Conservation (phyloP, 371 early-diverging fungal species). For the Sporodiniella umbellata region DNA sequence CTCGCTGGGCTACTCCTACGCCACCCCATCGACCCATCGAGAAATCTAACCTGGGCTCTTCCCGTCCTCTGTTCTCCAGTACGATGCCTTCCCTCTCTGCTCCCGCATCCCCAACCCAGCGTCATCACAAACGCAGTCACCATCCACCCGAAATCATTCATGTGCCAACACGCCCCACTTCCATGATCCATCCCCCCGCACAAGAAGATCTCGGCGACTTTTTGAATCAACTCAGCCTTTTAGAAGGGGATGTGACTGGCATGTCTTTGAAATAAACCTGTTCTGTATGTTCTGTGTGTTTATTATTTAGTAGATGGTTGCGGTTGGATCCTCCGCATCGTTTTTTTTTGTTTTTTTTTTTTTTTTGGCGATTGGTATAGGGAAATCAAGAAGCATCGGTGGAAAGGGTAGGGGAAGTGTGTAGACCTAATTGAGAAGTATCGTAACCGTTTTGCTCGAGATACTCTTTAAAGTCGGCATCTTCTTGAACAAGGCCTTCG, state of each 20-base stretch:
- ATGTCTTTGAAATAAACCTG: not conserved
- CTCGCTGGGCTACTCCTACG: no score
- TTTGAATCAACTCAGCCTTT: slow-evolving; percentile 24
- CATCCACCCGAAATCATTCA: slow-evolving; percentile 12
- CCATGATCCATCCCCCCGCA: not conserved
- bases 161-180: not conserved
- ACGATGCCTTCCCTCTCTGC: slow-evolving; percentile 30
- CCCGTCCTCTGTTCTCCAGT: slow-evolving; percentile 38
- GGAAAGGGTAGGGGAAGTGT: not conserved
- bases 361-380: no score
- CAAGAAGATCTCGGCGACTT: slow-evolving; percentile 35
- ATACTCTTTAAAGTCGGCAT: slow-evolving; percentile 50
- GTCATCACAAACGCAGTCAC: slow-evolving; percentile 6
- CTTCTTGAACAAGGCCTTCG: slow-evolving; percentile 49
- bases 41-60: slow-evolving; percentile 16
- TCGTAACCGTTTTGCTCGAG: slow-evolving; percentile 52
- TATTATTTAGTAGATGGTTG: no score
- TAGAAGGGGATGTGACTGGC: slow-evolving; percentile 25
- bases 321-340: no score
- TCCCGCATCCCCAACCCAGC: slow-evolving; percentile 9
- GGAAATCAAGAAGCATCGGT: no score
- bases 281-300: not conserved
- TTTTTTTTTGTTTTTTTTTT: no score
- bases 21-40: no score
- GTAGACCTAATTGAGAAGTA: slow-evolving; percentile 35